Base-by-base conservation (phyloP, 2,329 filamentous ascomycete species). In the Phoma sp. region DNA sequence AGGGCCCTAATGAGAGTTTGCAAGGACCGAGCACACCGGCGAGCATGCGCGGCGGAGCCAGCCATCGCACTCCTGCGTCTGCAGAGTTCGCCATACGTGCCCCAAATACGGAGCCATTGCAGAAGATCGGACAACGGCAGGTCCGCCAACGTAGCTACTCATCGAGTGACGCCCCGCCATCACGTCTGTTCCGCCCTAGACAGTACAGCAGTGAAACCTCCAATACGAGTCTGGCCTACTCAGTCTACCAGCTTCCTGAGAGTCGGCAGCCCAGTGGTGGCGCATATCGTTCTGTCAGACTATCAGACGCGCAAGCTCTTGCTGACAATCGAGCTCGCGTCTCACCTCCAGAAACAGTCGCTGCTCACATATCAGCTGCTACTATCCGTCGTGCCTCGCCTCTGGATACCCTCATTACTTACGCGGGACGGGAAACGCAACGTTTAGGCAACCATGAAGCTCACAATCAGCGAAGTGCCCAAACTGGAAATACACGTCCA, bases 171-270 rank as follows among this genome's bases (percentile, higher is more conserved):
- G 60, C 62, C 29, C 57, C 62, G 3, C 45, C 57, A 24, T 52
- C 50, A n/a, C 43, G 50, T 52, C 29, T 48, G 4, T 50, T 43
- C 29, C 43, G 49, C 25, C 29, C 47, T 32, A 57, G 58, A 39
- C 51, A 55, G 6, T 55, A 58, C 9, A 64, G 65, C 36, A 72
- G 69, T 47, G 67, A 62, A 38, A 55, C 62, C 52, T 72, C 70
- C 25, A 61, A 41, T 32, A 55, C 56, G n/a, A 72, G 69, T 48
- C 54, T 60, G 24, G 57, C 64, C n/a, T 73, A 68, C 41, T 72
- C 70, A 6, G 69, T 61, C 32, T 73, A 72, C 42, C 68, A 70
- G 46, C 60, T 72, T 40, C 62, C 70, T 11, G 62, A 55, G 25
- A 68, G 64, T 22, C 60, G 65, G 27, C 52, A 64, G 13, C 58